A percentile compares a stretch with the other conserved stretches of the same genome.
Conservation (phyloP, 306 rosid species). For the Vachellia pachyceras region DNA sequence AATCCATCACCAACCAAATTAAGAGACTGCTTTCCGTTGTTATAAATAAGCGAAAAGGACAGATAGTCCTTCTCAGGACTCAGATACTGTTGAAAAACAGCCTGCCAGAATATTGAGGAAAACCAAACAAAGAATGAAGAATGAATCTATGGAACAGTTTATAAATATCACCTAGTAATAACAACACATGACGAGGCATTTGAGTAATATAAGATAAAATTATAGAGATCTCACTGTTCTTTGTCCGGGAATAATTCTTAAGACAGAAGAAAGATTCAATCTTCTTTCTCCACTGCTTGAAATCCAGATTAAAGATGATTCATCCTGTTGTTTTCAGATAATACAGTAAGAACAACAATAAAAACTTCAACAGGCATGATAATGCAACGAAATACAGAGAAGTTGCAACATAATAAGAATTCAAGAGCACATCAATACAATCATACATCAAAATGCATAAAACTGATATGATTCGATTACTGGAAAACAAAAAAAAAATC, state of each 20-base stretch:
- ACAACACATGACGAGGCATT: constrained; percentile 24
- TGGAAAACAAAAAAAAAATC: neutral
- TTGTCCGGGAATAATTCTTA: constrained; percentile 93
- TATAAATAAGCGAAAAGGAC: neutral
- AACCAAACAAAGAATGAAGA: neutral
- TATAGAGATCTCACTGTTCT: constrained; percentile 82
- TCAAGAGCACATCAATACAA: neutral
- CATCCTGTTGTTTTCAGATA: constrained; percentile 68
- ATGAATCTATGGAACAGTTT: neutral
- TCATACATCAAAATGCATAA: constrained; percentile 9
- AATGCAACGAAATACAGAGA: neutral
- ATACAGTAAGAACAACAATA: constrained; percentile 26
- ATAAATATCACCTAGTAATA: constrained; percentile 16
- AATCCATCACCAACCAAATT: neutral
- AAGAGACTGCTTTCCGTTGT: neutral
- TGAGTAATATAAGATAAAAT: constrained; percentile 31
- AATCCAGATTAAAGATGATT: constrained; percentile 85
- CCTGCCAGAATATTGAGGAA: neutral
- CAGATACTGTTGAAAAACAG: neutral
- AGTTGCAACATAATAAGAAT: constrained; percentile 9
- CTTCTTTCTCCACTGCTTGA: constrained; percentile 81
- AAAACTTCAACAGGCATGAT: constrained; percentile 18
- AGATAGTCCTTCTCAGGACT: neutral
- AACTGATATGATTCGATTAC: neutral
- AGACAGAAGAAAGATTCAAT: constrained; percentile 85